Percentiles rank a stretch among this genome's conserved stretches.
These are phyloP conservation scores for Neurospora sp. DNA, from an alignment of 495 filamentous ascomycete species.

Conservation along the genomic window DNA sequence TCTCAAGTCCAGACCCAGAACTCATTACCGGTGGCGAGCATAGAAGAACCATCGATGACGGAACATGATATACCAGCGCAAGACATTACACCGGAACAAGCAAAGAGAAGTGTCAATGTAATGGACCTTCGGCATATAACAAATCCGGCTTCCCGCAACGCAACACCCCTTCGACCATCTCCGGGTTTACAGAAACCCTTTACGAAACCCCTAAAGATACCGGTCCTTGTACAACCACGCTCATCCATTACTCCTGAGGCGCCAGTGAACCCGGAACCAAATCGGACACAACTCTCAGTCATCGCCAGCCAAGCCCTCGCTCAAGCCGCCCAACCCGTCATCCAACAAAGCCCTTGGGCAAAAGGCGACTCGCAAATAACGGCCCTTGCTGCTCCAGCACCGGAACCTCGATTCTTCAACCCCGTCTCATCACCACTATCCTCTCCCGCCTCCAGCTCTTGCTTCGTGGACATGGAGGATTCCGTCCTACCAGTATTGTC, in stretches of 20 bases:
- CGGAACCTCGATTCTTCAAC: constrained; percentile 1
- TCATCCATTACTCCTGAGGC: neutral
- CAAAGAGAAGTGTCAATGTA: neutral
- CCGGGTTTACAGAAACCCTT: neutral
- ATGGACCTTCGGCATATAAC: neutral
- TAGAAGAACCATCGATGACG: neutral
- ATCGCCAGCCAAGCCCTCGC: neutral
- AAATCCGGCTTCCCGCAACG: neutral
- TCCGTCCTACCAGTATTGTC: neutral
- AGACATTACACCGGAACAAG: neutral
- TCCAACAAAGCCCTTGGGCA: constrained; percentile 6
- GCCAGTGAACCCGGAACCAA: neutral
- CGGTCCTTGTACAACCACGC: neutral
- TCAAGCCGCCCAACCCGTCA: neutral
- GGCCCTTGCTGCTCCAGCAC: neutral
- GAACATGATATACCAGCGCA: neutral
- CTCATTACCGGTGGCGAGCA: neutral
- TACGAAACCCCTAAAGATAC: neutral
- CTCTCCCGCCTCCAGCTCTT: constrained; percentile 10
- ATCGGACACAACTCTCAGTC: neutral
- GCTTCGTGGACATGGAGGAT: neutral
- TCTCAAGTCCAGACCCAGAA: neutral
- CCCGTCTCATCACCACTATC: constrained; percentile 7
- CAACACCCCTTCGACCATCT: neutral
- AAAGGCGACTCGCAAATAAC: constrained; percentile 10